Percentiles rank a stretch among this genome's conserved stretches.
These are phyloP conservation scores for Microsporum canis DNA, from an alignment of 2,329 filamentous ascomycete genomes.

Conservation along the genomic window DNA sequence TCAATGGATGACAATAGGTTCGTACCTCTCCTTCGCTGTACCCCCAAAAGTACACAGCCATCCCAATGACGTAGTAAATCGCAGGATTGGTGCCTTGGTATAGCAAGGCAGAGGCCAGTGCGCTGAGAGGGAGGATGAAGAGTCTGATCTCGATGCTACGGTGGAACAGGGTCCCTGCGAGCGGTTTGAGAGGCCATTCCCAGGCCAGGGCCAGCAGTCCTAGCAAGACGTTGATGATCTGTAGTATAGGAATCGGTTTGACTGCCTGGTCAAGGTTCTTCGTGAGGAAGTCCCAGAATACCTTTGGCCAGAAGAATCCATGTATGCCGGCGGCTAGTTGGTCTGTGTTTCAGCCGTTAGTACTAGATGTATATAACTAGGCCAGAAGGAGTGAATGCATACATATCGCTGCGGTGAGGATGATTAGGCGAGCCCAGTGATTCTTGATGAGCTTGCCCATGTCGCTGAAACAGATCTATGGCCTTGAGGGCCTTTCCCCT, in stretches of 20 bases:
- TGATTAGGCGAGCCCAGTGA: slow-evolving; percentile 92
- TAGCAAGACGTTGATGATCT: slow-evolving; percentile 78
- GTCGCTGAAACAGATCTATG: not conserved
- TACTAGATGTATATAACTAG: not conserved
- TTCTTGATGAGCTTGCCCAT: slow-evolving; percentile 99
- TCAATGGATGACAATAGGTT: slow-evolving; percentile 14
- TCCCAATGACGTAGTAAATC: slow-evolving; percentile 79
- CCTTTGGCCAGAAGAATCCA: slow-evolving; percentile 95
- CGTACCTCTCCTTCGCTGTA: slow-evolving; percentile 94
- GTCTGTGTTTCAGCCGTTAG: slow-evolving; percentile 42
- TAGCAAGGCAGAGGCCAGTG: slow-evolving; percentile 61
- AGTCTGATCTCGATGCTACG: slow-evolving; percentile 79
- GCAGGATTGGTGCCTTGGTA: slow-evolving; percentile 91
- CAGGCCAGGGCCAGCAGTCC: slow-evolving; percentile 68
- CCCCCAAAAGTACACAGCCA: slow-evolving; percentile 88
- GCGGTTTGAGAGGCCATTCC: slow-evolving; percentile 75
- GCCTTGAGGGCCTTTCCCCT: not conserved
- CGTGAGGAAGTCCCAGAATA: slow-evolving; percentile 95
- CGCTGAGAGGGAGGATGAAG: slow-evolving; percentile 66
- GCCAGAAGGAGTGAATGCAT: slow-evolving; percentile 25
- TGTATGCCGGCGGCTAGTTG: slow-evolving; percentile 75
- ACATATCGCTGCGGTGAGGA: slow-evolving; percentile 74
- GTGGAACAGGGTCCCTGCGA: slow-evolving; percentile 70
- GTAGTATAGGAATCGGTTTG: slow-evolving; percentile 75
- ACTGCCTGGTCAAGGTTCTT: slow-evolving; percentile 78